Evolutionary conservation across 192 early-diverging fungal genomes (phyloP), one percentile per base, ranked within the genome.

Genomic region (Backusella luteola): DNA sequence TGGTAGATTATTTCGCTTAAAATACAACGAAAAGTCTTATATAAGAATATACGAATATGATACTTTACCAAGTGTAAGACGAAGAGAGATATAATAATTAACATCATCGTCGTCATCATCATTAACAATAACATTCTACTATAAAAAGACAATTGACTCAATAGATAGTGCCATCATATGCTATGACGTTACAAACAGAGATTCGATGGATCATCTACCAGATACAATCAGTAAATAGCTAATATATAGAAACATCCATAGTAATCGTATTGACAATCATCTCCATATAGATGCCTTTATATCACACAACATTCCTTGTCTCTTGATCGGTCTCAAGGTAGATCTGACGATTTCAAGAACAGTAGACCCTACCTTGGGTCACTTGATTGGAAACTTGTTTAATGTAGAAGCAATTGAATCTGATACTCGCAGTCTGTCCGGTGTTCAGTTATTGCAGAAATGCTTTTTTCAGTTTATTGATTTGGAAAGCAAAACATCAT

Each of bases 121-220:
- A 38, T 2, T 14, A 69, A 35, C 15, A 68, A 69, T 9, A 69
- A 69, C 3, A 38, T 41, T 69, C 11, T 23, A 23, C 34, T n/a
- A 35, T 67, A 67, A 34, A 32, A 36, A 74, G 73, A 66, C 26
- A 32, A 39, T 63, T 36, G 49, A 71, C n/a, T 36, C 26, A 32
- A 46, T 81, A 46, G 66, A 77, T 63, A 73, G 76, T 39, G 76
- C 44, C n/a, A 44, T 81, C 49, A 72, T 81, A 36, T 81, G 80
- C 35, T 81, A 77, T 34, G 76, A 77, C 26, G 44, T 69, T 29
- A 81, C 66, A 12, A 72, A 77, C 53, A 66, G 73, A 49, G 76
- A 77, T 69, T 76, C 80, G 17, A 81, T 81, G 75, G 73, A 77
- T 41, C 70, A 76, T 38, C 34, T 81, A 49, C 80, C 80, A 34